These are phyloP conservation scores for Phellinidium pouzarii DNA, from an alignment of 1,284 basidiomycete species.

Conservation along the genomic window DNA sequence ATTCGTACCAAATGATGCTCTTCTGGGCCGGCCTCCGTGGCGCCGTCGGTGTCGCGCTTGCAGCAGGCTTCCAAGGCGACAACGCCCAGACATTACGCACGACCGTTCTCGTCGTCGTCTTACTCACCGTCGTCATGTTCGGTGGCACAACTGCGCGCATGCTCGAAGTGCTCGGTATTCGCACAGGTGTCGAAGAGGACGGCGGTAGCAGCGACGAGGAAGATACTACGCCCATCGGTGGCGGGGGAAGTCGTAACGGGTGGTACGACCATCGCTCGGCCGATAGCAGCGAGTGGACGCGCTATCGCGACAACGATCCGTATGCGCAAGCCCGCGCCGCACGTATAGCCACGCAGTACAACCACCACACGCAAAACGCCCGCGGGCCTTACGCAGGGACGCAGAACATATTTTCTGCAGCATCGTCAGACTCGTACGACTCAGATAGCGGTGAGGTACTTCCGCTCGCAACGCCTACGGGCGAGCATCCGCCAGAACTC, in stretches of 20 bases:
- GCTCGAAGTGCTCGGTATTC: slow-evolving; percentile 95
- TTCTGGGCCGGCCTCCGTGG: slow-evolving; percentile 98
- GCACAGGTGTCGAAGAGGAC: slow-evolving; percentile 93
- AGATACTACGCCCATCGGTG: slow-evolving; percentile 30
- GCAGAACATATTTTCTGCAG: slow-evolving; percentile 44
- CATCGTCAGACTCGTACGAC: slow-evolving; percentile 67
- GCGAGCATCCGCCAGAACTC: slow-evolving; percentile 20
- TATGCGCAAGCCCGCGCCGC: slow-evolving; percentile 39
- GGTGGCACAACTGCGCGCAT: slow-evolving; percentile 95
- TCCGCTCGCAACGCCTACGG: slow-evolving; percentile 56
- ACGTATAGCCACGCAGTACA: slow-evolving; percentile 34
- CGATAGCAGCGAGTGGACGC: slow-evolving; percentile 31
- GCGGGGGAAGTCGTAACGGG: slow-evolving; percentile 20
- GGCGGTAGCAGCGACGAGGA: slow-evolving; percentile 81
- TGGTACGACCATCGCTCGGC: slow-evolving; percentile 26
- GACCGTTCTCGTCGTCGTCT: slow-evolving; percentile 93
- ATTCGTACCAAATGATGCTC: slow-evolving; percentile 97
- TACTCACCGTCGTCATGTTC: slow-evolving; percentile 92
- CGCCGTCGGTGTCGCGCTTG: slow-evolving; percentile 94
- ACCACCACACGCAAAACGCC: slow-evolving; percentile 47
- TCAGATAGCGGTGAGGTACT: slow-evolving; percentile 73
- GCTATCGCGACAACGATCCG: slow-evolving; percentile 44
- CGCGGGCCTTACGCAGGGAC: slow-evolving; percentile 24
- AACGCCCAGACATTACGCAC: slow-evolving; percentile 89
- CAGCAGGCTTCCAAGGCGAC: slow-evolving; percentile 88